Conservation (phyloP, 371 early-diverging fungal species). For the Mucor plumbeus region DNA sequence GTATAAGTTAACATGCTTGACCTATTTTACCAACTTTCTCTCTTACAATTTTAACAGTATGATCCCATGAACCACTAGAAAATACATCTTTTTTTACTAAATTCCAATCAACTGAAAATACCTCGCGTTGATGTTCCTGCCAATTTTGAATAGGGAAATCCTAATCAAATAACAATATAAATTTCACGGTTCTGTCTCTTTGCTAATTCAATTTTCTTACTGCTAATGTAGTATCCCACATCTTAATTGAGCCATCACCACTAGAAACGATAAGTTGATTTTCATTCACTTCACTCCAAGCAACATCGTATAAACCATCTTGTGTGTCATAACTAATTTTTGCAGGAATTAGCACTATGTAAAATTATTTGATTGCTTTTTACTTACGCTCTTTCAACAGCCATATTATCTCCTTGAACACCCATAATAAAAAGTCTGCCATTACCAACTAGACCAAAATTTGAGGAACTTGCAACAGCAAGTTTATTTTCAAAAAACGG, state of each 20-base stretch:
- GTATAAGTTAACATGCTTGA: too few species aligned
- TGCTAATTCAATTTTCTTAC: conserved; percentile 61
- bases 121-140: conserved; percentile 94
- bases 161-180: conserved; percentile 42
- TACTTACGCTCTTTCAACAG: conserved; percentile 72
- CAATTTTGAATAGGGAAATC: conserved; percentile 90
- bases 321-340: conserved; percentile 88
- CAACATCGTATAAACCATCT: conserved; percentile 91
- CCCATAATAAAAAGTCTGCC: conserved; percentile 80
- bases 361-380: not conserved
- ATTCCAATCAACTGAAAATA: conserved; percentile 94
- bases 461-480: conserved; percentile 89
- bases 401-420: conserved; percentile 56
- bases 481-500: conserved; percentile 91
- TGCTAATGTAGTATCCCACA: conserved; percentile 86
- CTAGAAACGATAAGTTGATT: conserved; percentile 89
- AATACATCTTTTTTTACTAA: conserved; percentile 85
- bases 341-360: not conserved
- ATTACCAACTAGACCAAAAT: conserved; percentile 96
- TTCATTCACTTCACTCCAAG: conserved; percentile 95
- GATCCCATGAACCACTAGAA: conserved; percentile 93
- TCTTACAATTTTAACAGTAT: conserved; percentile 88
- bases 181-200: conserved; percentile 46
- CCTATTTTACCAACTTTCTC: not conserved
- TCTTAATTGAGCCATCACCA: conserved; percentile 93